Evolutionary conservation across 306 rosid genomes (phyloP).

Genomic region (Medicago ruthenica): DNA sequence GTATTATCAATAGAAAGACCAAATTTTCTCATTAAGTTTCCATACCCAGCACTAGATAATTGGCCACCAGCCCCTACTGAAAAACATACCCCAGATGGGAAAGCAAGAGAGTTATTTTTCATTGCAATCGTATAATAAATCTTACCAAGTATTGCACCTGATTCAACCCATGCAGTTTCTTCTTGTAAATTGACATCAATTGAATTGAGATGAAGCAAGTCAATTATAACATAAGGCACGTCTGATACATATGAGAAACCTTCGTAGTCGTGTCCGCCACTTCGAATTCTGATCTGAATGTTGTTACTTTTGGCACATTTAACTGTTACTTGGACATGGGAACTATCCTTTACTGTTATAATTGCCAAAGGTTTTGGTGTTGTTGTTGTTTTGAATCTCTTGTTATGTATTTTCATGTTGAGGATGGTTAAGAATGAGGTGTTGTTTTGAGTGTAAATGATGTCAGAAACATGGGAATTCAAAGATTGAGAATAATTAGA

Average conservation of each 20-base stretch:
- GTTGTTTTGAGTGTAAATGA: neutral
- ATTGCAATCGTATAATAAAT: slow-evolving; percentile 35
- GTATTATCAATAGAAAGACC: slow-evolving; percentile 73
- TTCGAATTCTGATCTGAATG: slow-evolving; percentile 58
- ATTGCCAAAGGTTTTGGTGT: slow-evolving; percentile 5
- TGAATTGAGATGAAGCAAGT: slow-evolving; percentile 17
- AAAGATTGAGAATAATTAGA: neutral
- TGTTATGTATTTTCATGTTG: neutral
- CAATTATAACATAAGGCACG: slow-evolving; percentile 47
- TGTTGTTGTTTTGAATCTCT: neutral
- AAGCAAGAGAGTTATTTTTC: slow-evolving; percentile 24
- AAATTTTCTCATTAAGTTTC: slow-evolving; percentile 71
- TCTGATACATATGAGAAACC: neutral
- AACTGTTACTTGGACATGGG: neutral
- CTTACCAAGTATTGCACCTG: slow-evolving; percentile 45
- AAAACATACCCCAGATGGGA: slow-evolving; percentile 63
- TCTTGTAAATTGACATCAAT: neutral
- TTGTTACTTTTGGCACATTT: slow-evolving; percentile 52
- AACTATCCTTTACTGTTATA: neutral
- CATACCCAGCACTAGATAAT: slow-evolving; percentile 82
- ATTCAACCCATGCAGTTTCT: slow-evolving; percentile 31
- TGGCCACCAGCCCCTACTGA: slow-evolving; percentile 77
- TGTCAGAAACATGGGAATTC: neutral
- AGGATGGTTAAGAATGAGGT: neutral
- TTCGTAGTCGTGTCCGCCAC: slow-evolving; percentile 65